Percentiles rank a stretch among this genome's conserved stretches.
Conservation (phyloP, 805 yeast species). For the Komagataella ulmi region DNA sequence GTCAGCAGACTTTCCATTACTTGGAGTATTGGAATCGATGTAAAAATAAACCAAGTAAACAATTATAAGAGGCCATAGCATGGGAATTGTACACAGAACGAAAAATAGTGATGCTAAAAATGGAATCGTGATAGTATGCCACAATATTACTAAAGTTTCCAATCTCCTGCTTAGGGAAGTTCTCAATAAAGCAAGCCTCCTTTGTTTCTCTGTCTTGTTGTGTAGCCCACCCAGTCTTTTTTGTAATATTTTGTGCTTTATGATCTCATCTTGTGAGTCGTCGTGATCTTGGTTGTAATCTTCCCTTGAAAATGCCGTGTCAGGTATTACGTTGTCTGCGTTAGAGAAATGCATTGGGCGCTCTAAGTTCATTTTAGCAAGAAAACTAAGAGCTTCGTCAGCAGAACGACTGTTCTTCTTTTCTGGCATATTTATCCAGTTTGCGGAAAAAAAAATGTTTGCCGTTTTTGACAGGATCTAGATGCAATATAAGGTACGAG, state of each 20-base stretch:
- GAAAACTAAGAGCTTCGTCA: not conserved
- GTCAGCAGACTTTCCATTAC: constrained; percentile 54
- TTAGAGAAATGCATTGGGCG: not conserved
- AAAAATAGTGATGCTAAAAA: constrained; percentile 40
- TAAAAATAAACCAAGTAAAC: constrained; percentile 53
- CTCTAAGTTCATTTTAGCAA: not conserved
- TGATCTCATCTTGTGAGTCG: not conserved
- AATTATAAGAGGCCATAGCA: constrained; percentile 54
- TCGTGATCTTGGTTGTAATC: constrained; percentile 1
- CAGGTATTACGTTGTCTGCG: not conserved
- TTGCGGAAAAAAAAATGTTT: not conserved
- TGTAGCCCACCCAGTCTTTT: constrained; percentile 4
- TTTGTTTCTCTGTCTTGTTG: constrained; percentile 14
- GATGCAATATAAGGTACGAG: not conserved
- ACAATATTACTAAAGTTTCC: constrained; percentile 55
- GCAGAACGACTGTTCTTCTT: not conserved
- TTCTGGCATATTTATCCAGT: not conserved
- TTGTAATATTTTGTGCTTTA: not conserved
- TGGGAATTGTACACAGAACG: constrained; percentile 40
- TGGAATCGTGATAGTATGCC: constrained; percentile 68
- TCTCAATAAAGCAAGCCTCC: constrained; percentile 33
- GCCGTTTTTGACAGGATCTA: not conserved
- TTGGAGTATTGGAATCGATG: constrained; percentile 49
- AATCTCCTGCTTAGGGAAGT: constrained; percentile 45
- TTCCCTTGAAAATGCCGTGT: not conserved